phyloP scores from a whole-genome alignment of 352 stramenopile genomes.

The Pythium rhizo-oryzae region DNA sequence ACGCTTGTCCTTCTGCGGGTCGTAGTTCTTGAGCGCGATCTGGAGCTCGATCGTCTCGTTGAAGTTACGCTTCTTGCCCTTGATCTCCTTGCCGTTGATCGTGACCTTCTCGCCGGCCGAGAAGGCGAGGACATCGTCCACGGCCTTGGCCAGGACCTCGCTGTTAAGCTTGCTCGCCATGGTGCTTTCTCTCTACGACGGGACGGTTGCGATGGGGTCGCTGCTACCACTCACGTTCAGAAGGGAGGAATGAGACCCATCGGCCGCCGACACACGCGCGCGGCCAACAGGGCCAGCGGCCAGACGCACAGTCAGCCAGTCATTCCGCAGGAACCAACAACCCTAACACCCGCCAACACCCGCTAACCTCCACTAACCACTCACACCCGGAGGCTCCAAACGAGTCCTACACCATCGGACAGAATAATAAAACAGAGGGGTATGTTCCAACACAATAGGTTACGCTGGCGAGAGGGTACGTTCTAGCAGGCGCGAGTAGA shows the following conservation, averaged over 20 bases:
- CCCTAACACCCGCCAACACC: conserved; percentile 19
- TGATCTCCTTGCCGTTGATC: conserved; percentile 91
- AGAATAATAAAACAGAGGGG: neutral
- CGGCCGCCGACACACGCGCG: neutral
- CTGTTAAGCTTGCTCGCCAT: conserved; percentile 97
- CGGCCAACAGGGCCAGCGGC: neutral
- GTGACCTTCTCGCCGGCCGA: conserved; percentile 94
- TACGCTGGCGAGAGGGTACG: conserved; percentile 4
- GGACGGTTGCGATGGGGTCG: conserved; percentile 40
- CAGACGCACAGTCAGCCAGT: conserved; percentile 30
- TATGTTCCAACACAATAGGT: neutral
- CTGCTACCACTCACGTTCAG: conserved; percentile 70
- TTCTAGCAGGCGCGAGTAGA: conserved; percentile 9
- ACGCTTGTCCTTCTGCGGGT: conserved; percentile 99
- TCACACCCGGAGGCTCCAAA: neutral
- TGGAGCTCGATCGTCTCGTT: conserved; percentile 99
- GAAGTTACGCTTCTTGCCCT: conserved; percentile 99
- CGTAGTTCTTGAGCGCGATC: conserved; percentile 99
- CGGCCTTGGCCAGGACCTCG: conserved; percentile 94
- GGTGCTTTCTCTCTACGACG: conserved; percentile 26
- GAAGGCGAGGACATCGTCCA: conserved; percentile 97
- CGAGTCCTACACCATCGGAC: conserved; percentile 6
- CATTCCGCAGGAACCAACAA: conserved; percentile 22
- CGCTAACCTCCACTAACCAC: conserved; percentile 15
- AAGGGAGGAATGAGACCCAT: conserved; percentile 68